These are phyloP conservation scores for Termitomyces sp. DNA, from an alignment of 1,284 basidiomycete species.

Conservation along the genomic window DNA sequence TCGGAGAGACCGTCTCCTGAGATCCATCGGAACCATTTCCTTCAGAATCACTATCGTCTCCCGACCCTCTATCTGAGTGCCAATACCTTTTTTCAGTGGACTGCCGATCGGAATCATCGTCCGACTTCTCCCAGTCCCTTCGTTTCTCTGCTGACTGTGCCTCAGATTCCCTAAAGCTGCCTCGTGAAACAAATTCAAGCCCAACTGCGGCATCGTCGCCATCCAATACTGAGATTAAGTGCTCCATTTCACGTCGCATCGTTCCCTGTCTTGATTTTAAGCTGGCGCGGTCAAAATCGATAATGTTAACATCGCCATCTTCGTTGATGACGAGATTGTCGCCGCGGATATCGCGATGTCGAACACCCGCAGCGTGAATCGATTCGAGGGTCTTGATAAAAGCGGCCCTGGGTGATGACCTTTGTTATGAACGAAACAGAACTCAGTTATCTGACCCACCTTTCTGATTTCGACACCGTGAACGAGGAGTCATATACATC, in stretches of 20 bases:
- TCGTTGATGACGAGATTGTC: conserved; percentile 20
- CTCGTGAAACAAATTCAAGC: background rate
- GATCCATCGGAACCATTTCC: too few relatives aligned
- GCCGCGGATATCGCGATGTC: conserved; percentile 20
- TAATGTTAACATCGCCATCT: conserved; percentile 15
- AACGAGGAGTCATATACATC: background rate
- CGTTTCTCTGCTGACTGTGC: too few relatives aligned
- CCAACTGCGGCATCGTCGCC: background rate
- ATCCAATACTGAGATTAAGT: background rate
- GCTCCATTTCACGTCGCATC: background rate
- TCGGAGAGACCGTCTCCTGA: too few relatives aligned
- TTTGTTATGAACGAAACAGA: too few relatives aligned
- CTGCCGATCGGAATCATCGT: too few relatives aligned
- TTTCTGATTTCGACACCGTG: background rate
- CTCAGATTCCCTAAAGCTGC: background rate
- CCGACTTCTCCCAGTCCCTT: too few relatives aligned
- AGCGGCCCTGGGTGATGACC: background rate
- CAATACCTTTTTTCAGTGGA: too few relatives aligned
- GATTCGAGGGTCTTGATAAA: conserved; percentile 9
- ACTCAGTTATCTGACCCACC: background rate
- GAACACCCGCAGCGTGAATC: conserved; percentile 19
- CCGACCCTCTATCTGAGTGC: too few relatives aligned
- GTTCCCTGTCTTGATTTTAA: conserved; percentile 4
- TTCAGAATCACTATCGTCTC: too few relatives aligned
- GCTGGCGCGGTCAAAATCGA: conserved; percentile 21